Evolutionary conservation across 2,329 filamentous ascomycete species (phyloP).

Genomic region (Lasiodiplodia sp.): DNA sequence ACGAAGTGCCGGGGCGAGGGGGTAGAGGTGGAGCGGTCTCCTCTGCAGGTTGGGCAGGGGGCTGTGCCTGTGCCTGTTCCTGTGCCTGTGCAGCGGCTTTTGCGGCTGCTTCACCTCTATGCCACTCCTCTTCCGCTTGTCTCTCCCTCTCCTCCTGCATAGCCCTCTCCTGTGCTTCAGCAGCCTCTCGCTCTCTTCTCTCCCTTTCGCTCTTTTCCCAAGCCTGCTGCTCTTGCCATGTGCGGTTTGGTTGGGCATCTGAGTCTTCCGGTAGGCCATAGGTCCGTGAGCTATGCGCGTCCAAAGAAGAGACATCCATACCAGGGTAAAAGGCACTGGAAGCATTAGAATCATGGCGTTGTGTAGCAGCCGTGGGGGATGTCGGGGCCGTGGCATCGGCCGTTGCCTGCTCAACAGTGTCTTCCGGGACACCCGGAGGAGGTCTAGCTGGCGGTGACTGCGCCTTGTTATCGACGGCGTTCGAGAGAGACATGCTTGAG

Average conservation of each 20-base stretch:
- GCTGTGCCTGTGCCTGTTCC: neutral
- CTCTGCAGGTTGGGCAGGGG: neutral
- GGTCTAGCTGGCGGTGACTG: constrained; percentile 30
- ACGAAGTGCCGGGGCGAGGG: constrained; percentile 37
- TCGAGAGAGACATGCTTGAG: constrained; percentile 46
- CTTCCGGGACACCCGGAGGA: neutral
- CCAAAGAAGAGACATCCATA: constrained; percentile 40
- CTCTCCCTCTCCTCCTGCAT: constrained; percentile 37
- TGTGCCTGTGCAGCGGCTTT: constrained; percentile 31
- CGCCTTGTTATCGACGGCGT: constrained; percentile 31
- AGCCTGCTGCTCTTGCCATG: constrained; percentile 44
- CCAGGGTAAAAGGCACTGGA: constrained; percentile 42
- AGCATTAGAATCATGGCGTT: constrained; percentile 37
- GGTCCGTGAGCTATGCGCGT: constrained; percentile 39
- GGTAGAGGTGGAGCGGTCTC: constrained; percentile 42
- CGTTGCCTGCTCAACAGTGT: neutral
- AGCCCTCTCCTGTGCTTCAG: constrained; percentile 35
- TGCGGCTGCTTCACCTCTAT: constrained; percentile 34
- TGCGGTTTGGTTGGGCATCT: constrained; percentile 32
- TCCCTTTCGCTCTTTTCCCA: constrained; percentile 41
- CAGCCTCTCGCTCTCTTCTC: constrained; percentile 37
- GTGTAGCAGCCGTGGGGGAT: constrained; percentile 31
- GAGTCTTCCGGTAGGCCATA: constrained; percentile 35
- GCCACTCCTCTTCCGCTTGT: constrained; percentile 39
- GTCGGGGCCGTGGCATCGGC: neutral